Base-by-base conservation (phyloP, 192 early-diverging fungal species). In the Pilobolus umbonatus region DNA sequence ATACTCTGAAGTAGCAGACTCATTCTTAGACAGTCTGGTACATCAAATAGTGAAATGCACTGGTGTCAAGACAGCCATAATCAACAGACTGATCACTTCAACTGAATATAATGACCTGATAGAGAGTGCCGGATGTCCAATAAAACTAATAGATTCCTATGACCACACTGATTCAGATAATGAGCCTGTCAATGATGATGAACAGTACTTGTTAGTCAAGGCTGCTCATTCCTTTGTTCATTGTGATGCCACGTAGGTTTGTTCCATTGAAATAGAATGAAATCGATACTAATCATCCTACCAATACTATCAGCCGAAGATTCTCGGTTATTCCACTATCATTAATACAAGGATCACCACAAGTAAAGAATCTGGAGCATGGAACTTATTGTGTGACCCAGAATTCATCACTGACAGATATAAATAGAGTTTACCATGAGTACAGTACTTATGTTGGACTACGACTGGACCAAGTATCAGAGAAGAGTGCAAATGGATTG, bases 401-500 rank as follows among this genome's bases (percentile, higher is more conserved):
- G 54, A 11, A 26, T 12, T 30, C 60, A 30, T 31, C 31, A 40
- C 25, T 25, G 34, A 43, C 34, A 39, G 28, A 15, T n/a, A 8
- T 30, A 31, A 54, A 54, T 54, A 34, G 1, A 22, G 25, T 57
- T 30, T 62, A 62, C 35, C 49, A 25, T 12, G 22, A 17, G 22
- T 50, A 48, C 49, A 61, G 60, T 19, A 67, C 63, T 10, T 75
- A 67, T 66, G 66, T 68, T n/a, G 70, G 65, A 6, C 22, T 75
- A 38, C 66, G 74, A 29, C 56, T 75, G 8, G 74, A 75, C 26
- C 62, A 58, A 64, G n/a, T n/a, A n/a, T n/a, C n/a, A n/a, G 64
- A 43, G 56, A 61, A 35, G 14, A 49, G n/a, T n/a, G 25, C 47
- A 29, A 49, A 49, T 12, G 47, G 10, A 28, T 29, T 49, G 47